These are phyloP conservation scores for Fusarium paranaense DNA, from an alignment of 2,329 filamentous ascomycete species.

Conservation along the genomic window DNA sequence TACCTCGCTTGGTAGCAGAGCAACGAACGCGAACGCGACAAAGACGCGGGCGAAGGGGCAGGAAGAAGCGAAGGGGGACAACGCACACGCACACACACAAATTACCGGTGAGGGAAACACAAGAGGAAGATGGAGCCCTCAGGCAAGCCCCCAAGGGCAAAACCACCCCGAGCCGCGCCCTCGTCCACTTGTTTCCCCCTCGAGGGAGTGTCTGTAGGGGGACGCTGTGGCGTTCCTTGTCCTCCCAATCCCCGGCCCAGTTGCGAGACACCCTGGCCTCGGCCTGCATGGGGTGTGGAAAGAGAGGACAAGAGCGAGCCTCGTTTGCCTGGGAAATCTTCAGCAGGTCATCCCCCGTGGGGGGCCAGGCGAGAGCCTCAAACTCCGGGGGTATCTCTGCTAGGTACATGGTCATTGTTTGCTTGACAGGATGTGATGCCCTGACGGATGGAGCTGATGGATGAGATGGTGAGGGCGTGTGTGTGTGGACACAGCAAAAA, in stretches of 20 bases:
- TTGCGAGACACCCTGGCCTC: conserved; percentile 26
- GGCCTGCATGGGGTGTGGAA: conserved; percentile 8
- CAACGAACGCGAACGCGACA: not conserved
- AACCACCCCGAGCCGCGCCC: conserved; percentile 3
- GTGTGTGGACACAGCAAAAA: not conserved
- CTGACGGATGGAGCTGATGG: not conserved
- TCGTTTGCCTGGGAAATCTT: not conserved
- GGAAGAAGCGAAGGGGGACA: conserved; percentile 6
- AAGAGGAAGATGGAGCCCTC: conserved; percentile 27
- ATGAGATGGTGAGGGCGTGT: not conserved
- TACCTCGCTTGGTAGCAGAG: not conserved
- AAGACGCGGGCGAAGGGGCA: not conserved
- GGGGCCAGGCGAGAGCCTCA: not conserved
- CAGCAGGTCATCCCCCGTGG: not conserved
- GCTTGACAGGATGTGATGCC: not conserved
- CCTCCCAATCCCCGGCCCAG: conserved; percentile 23
- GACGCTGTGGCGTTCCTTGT: conserved; percentile 25
- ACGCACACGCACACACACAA: not conserved
- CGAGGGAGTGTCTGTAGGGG: conserved; percentile 20
- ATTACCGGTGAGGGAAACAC: conserved; percentile 19
- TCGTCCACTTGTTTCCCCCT: conserved; percentile 24
- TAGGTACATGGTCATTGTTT: not conserved
- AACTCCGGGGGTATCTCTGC: not conserved
- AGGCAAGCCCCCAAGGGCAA: conserved; percentile 8
- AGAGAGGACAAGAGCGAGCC: not conserved